phyloP scores from a whole-genome alignment of 2,329 filamentous ascomycete species.

The Colletotrichum musicola region DNA sequence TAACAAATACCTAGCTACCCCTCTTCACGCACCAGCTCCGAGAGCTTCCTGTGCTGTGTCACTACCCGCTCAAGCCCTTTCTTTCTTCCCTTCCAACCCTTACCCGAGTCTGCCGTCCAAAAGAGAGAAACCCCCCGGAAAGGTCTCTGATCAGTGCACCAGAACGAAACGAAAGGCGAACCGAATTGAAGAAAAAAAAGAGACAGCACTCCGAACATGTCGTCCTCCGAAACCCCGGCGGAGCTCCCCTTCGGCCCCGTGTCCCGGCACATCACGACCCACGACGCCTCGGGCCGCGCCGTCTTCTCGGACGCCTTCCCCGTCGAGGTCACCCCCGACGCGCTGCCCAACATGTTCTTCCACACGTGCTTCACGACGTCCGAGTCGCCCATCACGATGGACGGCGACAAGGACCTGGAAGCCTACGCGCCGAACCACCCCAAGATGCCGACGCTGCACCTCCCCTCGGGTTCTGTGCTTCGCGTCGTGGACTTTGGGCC shows the following conservation, averaged over 20 bases:
- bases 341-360: constrained; percentile 35
- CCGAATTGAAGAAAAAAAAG: neutral
- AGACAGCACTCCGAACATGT: constrained; percentile 2
- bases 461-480: constrained; percentile 36
- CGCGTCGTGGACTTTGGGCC: constrained; percentile 40
- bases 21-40: too few relatives aligned
- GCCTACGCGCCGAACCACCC: constrained; percentile 36
- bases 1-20: too few relatives aligned
- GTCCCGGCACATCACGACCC: constrained; percentile 43
- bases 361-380: constrained; percentile 43
- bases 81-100: too few relatives aligned
- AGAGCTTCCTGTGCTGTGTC: too few relatives aligned
- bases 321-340: constrained; percentile 31
- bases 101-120: too few relatives aligned
- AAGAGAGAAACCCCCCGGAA: too few relatives aligned
- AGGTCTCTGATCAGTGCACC: too few relatives aligned
- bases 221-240: constrained; percentile 18
- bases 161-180: neutral
- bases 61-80: too few relatives aligned
- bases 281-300: constrained; percentile 45
- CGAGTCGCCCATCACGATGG: constrained; percentile 37
- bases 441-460: constrained; percentile 35
- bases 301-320: constrained; percentile 41
- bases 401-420: constrained; percentile 31
- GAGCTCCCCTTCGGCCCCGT: constrained; percentile 34